Evolutionary conservation across 208 protist genomes (phyloP).

Genomic region (Trypanosoma boissoni): DNA sequence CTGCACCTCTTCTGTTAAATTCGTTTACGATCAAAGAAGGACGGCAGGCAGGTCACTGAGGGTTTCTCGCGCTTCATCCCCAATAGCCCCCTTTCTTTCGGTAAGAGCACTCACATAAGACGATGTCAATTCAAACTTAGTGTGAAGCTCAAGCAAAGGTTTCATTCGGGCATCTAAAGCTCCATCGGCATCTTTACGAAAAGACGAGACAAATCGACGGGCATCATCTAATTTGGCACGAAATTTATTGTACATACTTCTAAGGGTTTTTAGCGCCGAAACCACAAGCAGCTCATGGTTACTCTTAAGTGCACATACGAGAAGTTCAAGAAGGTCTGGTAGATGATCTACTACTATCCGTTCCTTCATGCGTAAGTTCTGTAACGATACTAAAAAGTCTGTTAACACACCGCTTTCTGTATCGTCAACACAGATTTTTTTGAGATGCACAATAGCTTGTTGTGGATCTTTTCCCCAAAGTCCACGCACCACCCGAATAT

Average conservation of each 20-base stretch:
- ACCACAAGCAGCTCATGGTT: constrained; percentile 49
- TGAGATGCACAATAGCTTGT: constrained; percentile 51
- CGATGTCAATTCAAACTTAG: constrained; percentile 36
- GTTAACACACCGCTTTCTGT: constrained; percentile 54
- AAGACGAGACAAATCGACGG: constrained; percentile 16
- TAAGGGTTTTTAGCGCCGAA: constrained; percentile 44
- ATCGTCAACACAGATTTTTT: constrained; percentile 35
- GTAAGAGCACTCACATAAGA: constrained; percentile 35
- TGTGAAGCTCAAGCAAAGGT: constrained; percentile 29
- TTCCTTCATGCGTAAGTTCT: constrained; percentile 74
- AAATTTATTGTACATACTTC: constrained; percentile 61
- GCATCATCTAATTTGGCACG: constrained; percentile 35
- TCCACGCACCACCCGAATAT: constrained; percentile 43
- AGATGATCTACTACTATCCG: constrained; percentile 49
- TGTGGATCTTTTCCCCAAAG: constrained; percentile 55
- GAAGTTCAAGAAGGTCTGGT: constrained; percentile 50
- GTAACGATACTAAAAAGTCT: constrained; percentile 73
- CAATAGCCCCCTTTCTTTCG: constrained; percentile 50
- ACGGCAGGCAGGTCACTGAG: constrained; percentile 41
- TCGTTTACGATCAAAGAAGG: constrained; percentile 9
- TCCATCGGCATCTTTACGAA: constrained; percentile 5
- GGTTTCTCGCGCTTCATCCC: constrained; percentile 42
- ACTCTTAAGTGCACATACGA: constrained; percentile 40
- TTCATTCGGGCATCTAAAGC: constrained; percentile 14
- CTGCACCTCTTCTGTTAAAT: too few species aligned